These are phyloP conservation scores for Hypoxylon crocopeplum DNA, from an alignment of 495 filamentous ascomycete species.

Conservation along the genomic window DNA sequence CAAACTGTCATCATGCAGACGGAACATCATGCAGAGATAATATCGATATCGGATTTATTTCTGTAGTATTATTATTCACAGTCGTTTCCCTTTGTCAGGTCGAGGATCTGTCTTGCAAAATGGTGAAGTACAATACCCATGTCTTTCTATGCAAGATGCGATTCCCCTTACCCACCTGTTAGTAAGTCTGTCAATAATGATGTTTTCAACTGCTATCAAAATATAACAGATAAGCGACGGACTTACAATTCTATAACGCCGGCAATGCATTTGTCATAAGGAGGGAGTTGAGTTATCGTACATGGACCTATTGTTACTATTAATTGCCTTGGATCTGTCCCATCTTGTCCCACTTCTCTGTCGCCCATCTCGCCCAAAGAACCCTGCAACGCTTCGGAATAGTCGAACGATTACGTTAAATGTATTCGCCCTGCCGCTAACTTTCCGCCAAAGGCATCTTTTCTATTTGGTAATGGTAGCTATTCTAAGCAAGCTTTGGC, in stretches of 20 bases:
- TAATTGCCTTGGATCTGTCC: no score
- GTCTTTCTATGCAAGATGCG: no score
- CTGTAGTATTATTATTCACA: no score
- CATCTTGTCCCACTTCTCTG: conserved; percentile 15
- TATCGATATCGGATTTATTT: no score
- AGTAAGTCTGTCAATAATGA: not conserved
- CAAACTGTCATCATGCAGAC: no score
- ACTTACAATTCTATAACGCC: not conserved
- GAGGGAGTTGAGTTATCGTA: no score
- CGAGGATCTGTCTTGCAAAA: no score
- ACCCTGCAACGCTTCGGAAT: conserved; percentile 49
- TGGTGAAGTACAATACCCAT: no score
- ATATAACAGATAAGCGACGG: no score
- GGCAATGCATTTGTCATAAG: not conserved
- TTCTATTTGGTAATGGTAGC: conserved; percentile 59
- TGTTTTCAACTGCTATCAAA: not conserved
- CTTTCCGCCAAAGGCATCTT: conserved; percentile 41
- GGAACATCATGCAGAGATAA: no score
- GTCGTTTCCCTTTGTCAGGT: no score
- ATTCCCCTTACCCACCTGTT: not conserved
- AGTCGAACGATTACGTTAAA: conserved; percentile 60
- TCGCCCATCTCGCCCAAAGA: conserved; percentile 17
- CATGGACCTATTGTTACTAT: no score
- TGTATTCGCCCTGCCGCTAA: conserved; percentile 47
- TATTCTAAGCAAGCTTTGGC: conserved; percentile 32